These are phyloP conservation scores for Lactifluus rugatus DNA, from an alignment of 768 basidiomycete species.

Conservation along the genomic window DNA sequence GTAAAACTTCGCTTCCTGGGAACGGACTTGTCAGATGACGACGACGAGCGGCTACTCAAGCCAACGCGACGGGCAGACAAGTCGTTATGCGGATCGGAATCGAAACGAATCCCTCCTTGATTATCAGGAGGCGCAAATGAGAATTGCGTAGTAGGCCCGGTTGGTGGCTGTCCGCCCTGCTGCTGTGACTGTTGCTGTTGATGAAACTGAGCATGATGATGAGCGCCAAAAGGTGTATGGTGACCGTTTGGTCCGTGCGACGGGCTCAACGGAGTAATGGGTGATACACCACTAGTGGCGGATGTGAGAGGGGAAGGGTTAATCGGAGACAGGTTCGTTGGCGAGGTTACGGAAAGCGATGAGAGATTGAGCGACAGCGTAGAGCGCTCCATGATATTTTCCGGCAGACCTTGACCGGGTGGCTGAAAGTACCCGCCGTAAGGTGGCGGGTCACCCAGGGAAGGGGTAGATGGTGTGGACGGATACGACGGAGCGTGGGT, in stretches of 20 bases:
- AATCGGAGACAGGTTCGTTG: constrained; percentile 55
- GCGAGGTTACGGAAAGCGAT: constrained; percentile 55
- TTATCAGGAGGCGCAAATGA: constrained; percentile 38
- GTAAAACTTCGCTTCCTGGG: constrained; percentile 63
- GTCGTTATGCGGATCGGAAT: constrained; percentile 25
- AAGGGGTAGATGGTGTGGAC: constrained; percentile 13
- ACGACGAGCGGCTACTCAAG: constrained; percentile 30
- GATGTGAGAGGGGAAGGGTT: constrained; percentile 35
- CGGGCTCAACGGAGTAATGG: constrained; percentile 53
- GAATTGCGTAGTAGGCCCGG: constrained; percentile 29
- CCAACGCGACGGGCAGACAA: constrained; percentile 30
- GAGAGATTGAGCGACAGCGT: constrained; percentile 59
- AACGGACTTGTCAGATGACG: constrained; percentile 48
- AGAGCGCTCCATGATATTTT: constrained; percentile 26
- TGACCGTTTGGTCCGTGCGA: constrained; percentile 33
- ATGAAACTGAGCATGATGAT: constrained; percentile 34
- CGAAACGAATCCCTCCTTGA: constrained; percentile 26
- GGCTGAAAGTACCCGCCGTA: constrained; percentile 19
- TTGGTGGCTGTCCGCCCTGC: constrained; percentile 21
- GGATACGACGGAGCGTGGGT: constrained; percentile 16
- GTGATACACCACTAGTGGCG: constrained; percentile 29
- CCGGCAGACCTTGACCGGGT: constrained; percentile 19
- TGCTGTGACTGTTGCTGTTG: constrained; percentile 2
- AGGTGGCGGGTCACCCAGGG: constrained; percentile 20
- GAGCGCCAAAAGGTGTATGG: constrained; percentile 35